Conservation (phyloP, 495 filamentous ascomycete species). For the Hypoxylon lenormandii region DNA sequence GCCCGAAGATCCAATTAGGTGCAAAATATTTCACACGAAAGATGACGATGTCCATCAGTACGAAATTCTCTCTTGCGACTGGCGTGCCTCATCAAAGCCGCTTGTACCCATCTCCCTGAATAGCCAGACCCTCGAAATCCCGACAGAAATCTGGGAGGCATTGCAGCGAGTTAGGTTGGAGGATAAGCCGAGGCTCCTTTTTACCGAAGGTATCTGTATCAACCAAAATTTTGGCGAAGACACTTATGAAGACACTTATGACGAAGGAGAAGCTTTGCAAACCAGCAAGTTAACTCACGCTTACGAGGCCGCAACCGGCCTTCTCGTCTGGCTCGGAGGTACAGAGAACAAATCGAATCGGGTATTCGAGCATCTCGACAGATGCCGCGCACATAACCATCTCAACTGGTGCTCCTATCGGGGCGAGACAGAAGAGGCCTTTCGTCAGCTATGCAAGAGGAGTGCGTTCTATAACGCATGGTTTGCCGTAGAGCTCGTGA, state of each 20-base stretch:
- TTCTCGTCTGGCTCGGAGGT: constrained; percentile 29
- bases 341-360: constrained; percentile 25
- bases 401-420: constrained; percentile 30
- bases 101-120: constrained; percentile 30
- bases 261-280: background rate
- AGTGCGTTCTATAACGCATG: constrained; percentile 20
- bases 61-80: constrained; percentile 34
- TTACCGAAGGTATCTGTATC: constrained; percentile 29
- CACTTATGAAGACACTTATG: background rate
- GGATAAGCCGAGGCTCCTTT: constrained; percentile 15
- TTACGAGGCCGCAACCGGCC: constrained; percentile 8
- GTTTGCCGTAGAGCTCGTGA: constrained; percentile 16
- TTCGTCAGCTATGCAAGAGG: constrained; percentile 5
- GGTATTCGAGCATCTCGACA: constrained; percentile 34
- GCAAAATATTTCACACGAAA: constrained; percentile 20
- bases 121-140: constrained; percentile 19
- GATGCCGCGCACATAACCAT: constrained; percentile 15
- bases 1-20: constrained; percentile 26
- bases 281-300: background rate
- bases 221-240: constrained; percentile 11
- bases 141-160: constrained; percentile 13
- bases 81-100: constrained; percentile 4
- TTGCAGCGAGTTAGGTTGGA: constrained; percentile 18
- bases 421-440: constrained; percentile 20
- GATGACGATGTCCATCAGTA: constrained; percentile 1